A percentile compares a stretch with the other conserved stretches of the same genome.
Conservation (phyloP, 495 filamentous ascomycete genomes). For the Aeminium ludgeri region DNA sequence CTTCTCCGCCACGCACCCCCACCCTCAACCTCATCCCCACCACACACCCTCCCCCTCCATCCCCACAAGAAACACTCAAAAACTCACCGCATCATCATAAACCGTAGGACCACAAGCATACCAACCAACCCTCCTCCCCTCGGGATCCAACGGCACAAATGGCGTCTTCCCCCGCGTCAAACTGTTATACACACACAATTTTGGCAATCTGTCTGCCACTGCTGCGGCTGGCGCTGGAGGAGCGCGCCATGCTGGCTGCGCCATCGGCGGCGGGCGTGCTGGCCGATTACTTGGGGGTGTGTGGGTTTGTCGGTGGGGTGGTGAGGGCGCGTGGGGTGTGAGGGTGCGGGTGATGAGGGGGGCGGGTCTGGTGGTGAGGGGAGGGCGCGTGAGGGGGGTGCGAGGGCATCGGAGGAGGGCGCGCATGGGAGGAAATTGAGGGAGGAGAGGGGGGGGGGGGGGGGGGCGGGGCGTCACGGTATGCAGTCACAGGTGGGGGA, state of each 20-base stretch:
- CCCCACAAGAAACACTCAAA: background rate
- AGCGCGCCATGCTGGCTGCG: constrained; percentile 28
- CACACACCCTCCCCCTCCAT: no score
- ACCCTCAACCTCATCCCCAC: background rate
- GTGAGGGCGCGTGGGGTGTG: no score
- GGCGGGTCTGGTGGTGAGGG: no score
- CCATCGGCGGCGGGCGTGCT: constrained; percentile 12
- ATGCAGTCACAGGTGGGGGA: no score
- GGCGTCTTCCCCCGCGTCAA: constrained; percentile 53
- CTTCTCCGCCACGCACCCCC: background rate
- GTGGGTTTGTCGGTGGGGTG: no score
- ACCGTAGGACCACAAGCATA: constrained; percentile 54
- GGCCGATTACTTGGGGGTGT: constrained; percentile 4
- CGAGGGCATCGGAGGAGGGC: no score
- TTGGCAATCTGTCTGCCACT: constrained; percentile 18
- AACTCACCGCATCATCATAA: constrained; percentile 52
- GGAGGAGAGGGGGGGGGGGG: no score
- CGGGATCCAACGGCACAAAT: constrained; percentile 47
- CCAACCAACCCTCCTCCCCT: constrained; percentile 9
- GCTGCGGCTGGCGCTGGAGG: constrained; percentile 15
- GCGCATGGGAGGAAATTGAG: no score
- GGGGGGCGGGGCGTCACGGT: no score
- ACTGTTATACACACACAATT: constrained; percentile 58
- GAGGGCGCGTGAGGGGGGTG: no score
- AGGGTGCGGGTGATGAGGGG: no score